Evolutionary conservation across 2,329 filamentous ascomycete species (phyloP).

Genomic region (Ophiognomonia clavigignenti-juglandacearum): DNA sequence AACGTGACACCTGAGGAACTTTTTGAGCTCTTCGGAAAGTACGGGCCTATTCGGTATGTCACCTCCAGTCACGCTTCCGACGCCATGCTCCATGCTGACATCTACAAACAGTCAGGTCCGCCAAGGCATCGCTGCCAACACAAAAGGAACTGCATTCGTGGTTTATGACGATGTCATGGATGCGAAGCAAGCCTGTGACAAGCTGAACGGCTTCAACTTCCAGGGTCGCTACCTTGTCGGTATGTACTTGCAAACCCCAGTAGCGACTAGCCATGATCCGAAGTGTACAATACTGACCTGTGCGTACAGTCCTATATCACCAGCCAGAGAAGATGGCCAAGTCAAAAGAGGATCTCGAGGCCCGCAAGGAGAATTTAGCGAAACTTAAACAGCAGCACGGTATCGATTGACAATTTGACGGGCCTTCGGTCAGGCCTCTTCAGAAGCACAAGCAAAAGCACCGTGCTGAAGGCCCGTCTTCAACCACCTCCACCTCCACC

Average conservation of each 20-base stretch:
- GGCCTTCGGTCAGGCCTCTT: conserved; percentile 52
- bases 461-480: conserved; percentile 59
- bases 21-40: conserved; percentile 98
- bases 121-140: conserved; percentile 94
- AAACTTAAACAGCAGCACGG: conserved; percentile 96
- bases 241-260: conserved; percentile 43
- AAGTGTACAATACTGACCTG: conserved; percentile 7
- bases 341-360: conserved; percentile 89
- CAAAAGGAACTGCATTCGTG: conserved; percentile 97
- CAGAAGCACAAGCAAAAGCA: conserved; percentile 41
- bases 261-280: not conserved
- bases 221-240: conserved; percentile 98
- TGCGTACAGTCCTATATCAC: conserved; percentile 51
- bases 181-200: conserved; percentile 98
- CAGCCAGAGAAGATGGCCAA: conserved; percentile 66
- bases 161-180: conserved; percentile 99
- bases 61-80: conserved; percentile 1
- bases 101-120: conserved; percentile 81
- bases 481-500: conserved; percentile 32
- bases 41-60: conserved; percentile 85
- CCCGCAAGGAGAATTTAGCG: conserved; percentile 95
- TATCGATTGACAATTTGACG: conserved; percentile 91
- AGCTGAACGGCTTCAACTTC: conserved; percentile 99
- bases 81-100: conserved; percentile 18
- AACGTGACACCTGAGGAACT: conserved; percentile 97